phyloP scores from a whole-genome alignment of 768 basidiomycete species.

The Mrakia blollopis region DNA sequence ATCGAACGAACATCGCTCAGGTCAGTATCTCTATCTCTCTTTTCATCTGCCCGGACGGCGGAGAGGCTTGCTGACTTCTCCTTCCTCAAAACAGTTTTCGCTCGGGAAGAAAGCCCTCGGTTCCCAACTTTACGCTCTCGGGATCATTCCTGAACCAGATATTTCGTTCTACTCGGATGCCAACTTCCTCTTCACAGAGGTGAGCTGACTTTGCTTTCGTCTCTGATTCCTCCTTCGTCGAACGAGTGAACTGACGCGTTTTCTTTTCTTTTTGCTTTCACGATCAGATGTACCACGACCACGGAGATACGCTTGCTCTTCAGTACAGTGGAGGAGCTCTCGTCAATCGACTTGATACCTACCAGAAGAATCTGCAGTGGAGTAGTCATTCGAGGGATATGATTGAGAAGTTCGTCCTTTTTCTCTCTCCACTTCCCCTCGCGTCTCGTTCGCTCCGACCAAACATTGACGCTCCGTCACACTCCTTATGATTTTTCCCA shows the following conservation, averaged over 20 bases:
- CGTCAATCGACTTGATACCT: conserved; percentile 93
- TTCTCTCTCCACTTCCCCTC: background rate
- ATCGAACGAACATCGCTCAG: conserved; percentile 43
- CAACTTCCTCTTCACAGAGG: conserved; percentile 88
- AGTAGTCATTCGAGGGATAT: conserved; percentile 94
- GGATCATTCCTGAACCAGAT: conserved; percentile 77
- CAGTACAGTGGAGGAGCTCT: conserved; percentile 96
- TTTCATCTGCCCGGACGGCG: too few relatives aligned
- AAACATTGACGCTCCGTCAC: conserved; percentile 41
- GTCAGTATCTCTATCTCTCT: background rate
- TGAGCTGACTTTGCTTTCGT: conserved; percentile 14
- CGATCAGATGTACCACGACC: conserved; percentile 88
- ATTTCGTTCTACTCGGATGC: conserved; percentile 89
- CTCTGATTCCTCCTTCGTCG: background rate
- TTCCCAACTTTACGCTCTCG: conserved; percentile 91
- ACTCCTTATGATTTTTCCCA: conserved; percentile 42
- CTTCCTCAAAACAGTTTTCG: conserved; percentile 81
- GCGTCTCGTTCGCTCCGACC: conserved; percentile 55
- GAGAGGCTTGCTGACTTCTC: too few relatives aligned
- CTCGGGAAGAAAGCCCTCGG: conserved; percentile 92
- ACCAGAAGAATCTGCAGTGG: conserved; percentile 93
- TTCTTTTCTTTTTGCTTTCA: background rate
- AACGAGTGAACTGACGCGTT: background rate
- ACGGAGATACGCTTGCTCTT: conserved; percentile 70
- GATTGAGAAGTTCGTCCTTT: conserved; percentile 35